Evolutionary conservation across 331 rosid genomes (phyloP).

Genomic region (Arachis monticola): DNA sequence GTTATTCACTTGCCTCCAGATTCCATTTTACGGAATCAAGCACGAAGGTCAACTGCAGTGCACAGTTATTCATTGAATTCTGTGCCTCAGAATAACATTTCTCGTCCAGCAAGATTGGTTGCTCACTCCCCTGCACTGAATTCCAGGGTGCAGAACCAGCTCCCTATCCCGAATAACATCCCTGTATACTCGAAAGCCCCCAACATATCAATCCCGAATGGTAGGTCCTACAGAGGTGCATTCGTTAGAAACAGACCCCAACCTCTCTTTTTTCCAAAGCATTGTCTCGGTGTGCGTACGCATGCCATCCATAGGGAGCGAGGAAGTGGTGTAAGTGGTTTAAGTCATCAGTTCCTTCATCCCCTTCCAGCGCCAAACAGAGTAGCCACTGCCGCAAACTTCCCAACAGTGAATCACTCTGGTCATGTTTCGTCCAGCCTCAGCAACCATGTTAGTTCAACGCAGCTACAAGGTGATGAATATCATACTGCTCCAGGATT

Average conservation of each 20-base stretch:
- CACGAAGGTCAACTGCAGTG: constrained; percentile 35
- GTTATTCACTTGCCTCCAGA: constrained; percentile 39
- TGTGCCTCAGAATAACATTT: constrained; percentile 26
- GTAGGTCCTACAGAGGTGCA: constrained; percentile 39
- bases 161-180: constrained; percentile 33
- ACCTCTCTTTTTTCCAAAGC: constrained; percentile 30
- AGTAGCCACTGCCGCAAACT: constrained; percentile 30
- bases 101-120: constrained; percentile 7
- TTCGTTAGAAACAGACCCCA: constrained; percentile 47
- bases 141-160: constrained; percentile 45
- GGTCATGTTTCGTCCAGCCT: constrained; percentile 41
- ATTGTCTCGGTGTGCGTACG: constrained; percentile 42
- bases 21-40: constrained; percentile 42
- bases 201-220: constrained; percentile 38
- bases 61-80: constrained; percentile 32
- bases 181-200: constrained; percentile 36
- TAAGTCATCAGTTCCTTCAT: constrained; percentile 34
- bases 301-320: constrained; percentile 48
- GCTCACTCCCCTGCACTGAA: constrained; percentile 19
- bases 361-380: constrained; percentile 46
- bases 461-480: constrained; percentile 33
- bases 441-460: constrained; percentile 31
- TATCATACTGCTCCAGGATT: constrained; percentile 36
- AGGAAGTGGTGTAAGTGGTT: constrained; percentile 34
- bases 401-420: constrained; percentile 24